phyloP scores from a whole-genome alignment of 352 stramenopile species.

The Pythium plurisporium region DNA sequence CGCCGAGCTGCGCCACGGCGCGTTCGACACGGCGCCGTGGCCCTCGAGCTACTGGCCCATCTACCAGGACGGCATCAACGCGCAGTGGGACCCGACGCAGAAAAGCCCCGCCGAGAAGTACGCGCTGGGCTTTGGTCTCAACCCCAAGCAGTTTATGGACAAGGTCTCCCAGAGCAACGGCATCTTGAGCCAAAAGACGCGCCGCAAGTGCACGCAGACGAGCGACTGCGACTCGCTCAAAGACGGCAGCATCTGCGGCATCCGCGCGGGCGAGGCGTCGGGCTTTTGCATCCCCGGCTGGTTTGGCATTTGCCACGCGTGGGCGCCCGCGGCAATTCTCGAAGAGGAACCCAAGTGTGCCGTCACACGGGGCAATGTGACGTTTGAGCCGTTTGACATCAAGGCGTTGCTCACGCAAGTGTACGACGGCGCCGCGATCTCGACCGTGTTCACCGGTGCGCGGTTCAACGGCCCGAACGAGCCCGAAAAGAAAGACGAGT shows the following conservation, averaged over 20 bases:
- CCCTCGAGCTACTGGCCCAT: constrained; percentile 50
- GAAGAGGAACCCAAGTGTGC: constrained; percentile 2
- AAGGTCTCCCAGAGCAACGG: constrained; percentile 12
- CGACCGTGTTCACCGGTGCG: constrained; percentile 39
- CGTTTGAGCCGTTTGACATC: constrained; percentile 22
- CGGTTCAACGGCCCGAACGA: constrained; percentile 26
- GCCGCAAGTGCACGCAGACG: not conserved
- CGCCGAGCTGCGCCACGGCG: constrained; percentile 2
- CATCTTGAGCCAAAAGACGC: not conserved
- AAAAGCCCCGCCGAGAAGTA: constrained; percentile 8
- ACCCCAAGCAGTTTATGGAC: constrained; percentile 25
- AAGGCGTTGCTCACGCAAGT: constrained; percentile 18
- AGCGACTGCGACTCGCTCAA: not conserved
- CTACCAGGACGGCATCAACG: constrained; percentile 65
- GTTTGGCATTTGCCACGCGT: constrained; percentile 16
- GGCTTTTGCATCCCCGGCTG: not conserved
- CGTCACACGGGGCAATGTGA: constrained; percentile 32
- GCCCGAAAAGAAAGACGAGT: too few species aligned
- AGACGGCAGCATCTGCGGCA: not conserved
- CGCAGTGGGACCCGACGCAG: constrained; percentile 20
- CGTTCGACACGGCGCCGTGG: constrained; percentile 3
- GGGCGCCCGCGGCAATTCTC: constrained; percentile 5
- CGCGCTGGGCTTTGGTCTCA: too few species aligned
- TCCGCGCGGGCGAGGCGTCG: not conserved
- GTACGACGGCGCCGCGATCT: constrained; percentile 22